A percentile compares a stretch with the other conserved stretches of the same genome.
phyloP scores from a whole-genome alignment of 305 asterid species.

The Fraxinus platypoda region DNA sequence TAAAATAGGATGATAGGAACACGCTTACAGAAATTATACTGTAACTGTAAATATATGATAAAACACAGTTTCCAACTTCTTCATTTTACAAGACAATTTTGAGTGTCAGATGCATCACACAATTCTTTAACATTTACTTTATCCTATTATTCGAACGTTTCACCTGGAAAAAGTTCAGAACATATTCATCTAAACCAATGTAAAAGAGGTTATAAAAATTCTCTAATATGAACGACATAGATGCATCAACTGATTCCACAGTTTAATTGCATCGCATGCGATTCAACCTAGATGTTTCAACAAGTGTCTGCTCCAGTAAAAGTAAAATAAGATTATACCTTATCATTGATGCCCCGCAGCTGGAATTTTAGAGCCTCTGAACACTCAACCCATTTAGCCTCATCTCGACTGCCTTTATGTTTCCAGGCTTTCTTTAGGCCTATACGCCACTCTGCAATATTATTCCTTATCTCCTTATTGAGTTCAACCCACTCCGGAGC shows the following conservation, averaged over 20 bases:
- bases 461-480: constrained; percentile 69
- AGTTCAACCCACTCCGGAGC: constrained; percentile 95
- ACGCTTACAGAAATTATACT: neutral
- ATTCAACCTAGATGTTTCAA: neutral
- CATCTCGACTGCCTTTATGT: constrained; percentile 29
- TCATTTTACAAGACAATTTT: neutral
- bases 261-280: neutral
- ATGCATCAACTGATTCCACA: neutral
- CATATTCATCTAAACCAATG: neutral
- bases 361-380: constrained; percentile 63
- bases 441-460: constrained; percentile 54
- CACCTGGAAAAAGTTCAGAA: neutral
- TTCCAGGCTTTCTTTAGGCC: constrained; percentile 61
- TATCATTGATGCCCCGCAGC: constrained; percentile 64
- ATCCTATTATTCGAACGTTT: neutral
- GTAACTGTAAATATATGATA: neutral
- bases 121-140: neutral
- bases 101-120: neutral
- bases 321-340: constrained; percentile 36
- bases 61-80: neutral
- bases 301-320: neutral
- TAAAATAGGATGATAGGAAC: neutral
- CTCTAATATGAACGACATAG: neutral
- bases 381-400: constrained; percentile 53
- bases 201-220: neutral